These are phyloP conservation scores for Trametes elegans DNA, from an alignment of 768 basidiomycete genomes.

Conservation along the genomic window DNA sequence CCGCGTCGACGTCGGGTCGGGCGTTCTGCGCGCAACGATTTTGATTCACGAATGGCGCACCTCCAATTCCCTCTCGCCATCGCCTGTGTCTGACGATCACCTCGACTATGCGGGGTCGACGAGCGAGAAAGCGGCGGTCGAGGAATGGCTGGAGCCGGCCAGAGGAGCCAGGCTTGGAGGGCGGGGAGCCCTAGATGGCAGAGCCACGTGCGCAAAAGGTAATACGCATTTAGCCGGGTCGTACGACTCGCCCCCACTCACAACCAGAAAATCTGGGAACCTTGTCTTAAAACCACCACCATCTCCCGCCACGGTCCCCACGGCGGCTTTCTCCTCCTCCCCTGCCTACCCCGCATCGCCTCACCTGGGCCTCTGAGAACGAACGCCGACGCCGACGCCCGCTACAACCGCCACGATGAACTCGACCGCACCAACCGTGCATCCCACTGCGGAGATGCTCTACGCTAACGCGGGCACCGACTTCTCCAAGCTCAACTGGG, in stretches of 20 bases:
- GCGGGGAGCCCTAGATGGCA: not conserved
- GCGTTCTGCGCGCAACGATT: not conserved
- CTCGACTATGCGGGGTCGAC: not conserved
- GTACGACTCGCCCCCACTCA: constrained; percentile 10
- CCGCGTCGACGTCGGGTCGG: no score
- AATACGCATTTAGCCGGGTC: constrained; percentile 9
- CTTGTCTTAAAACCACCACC: constrained; percentile 7
- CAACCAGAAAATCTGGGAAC: constrained; percentile 2
- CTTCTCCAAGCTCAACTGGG: constrained; percentile 58
- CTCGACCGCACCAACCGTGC: constrained; percentile 22
- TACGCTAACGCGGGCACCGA: constrained; percentile 63
- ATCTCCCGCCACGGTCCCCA: not conserved
- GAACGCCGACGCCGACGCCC: not conserved
- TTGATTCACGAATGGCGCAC: not conserved
- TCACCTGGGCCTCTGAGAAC: not conserved
- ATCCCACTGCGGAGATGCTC: constrained; percentile 38
- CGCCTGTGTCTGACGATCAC: not conserved
- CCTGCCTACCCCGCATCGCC: not conserved
- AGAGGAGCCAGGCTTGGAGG: constrained; percentile 6
- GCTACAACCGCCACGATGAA: constrained; percentile 21
- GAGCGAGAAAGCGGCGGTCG: not conserved
- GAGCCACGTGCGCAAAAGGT: constrained; percentile 8
- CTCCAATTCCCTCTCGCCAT: not conserved
- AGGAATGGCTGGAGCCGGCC: constrained; percentile 15
- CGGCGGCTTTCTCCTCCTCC: constrained; percentile 12